Percentiles rank a stretch among this genome's conserved stretches.
phyloP scores from a whole-genome alignment of 2,329 filamentous ascomycete species.

The Verticillium dahliae region DNA sequence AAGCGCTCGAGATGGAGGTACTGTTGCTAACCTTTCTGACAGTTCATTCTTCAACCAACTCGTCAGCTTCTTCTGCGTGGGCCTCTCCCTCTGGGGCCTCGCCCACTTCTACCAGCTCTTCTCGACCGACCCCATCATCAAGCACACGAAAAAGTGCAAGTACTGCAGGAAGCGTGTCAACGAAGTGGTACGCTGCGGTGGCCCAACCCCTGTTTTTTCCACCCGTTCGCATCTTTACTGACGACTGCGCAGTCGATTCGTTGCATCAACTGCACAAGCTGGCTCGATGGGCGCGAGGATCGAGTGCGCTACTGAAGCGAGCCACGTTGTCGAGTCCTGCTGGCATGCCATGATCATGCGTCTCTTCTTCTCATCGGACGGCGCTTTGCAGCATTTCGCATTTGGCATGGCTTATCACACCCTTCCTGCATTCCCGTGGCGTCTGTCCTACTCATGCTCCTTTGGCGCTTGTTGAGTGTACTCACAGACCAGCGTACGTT shows the following conservation, averaged over 20 bases:
- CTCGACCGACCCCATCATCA: constrained; percentile 62
- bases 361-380: not conserved
- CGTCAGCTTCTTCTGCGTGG: constrained; percentile 60
- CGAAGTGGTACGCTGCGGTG: constrained; percentile 44
- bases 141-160: constrained; percentile 60
- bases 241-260: constrained; percentile 26
- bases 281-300: constrained; percentile 45
- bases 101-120: constrained; percentile 56
- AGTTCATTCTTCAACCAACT: constrained; percentile 57
- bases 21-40: not conserved
- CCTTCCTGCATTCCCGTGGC: not conserved
- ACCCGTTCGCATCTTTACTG: not conserved
- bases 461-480: too few species aligned
- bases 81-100: constrained; percentile 57
- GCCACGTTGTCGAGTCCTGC: too few species aligned
- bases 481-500: too few species aligned
- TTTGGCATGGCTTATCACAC: not conserved
- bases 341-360: not conserved
- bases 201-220: not conserved
- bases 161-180: constrained; percentile 61
- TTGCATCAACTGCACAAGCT: constrained; percentile 44
- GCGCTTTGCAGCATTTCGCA: not conserved
- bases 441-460: too few species aligned
- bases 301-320: constrained; percentile 3
- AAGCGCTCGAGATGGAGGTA: too few species aligned